Evolutionary conservation across 1,139 yeast species (phyloP), one percentile per base, ranked within the genome.

Genomic region (Insectozyma bohioensis): DNA sequence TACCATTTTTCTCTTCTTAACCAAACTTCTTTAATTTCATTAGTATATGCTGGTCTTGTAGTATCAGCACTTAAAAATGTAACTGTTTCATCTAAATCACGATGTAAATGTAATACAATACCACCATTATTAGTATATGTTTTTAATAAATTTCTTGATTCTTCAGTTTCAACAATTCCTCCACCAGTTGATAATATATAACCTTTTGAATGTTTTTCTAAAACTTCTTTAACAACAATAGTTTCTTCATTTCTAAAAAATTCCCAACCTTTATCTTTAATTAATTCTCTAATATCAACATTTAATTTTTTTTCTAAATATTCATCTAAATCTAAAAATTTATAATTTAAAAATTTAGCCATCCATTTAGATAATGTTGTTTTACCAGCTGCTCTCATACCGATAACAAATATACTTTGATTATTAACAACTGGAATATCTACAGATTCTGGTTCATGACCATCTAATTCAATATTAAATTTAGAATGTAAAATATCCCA

Each of bases 331-430:
- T 94, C 99, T 26, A 87, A 56, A 37, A 84, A 72, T 37, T 78
- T 70, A 64, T 85, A 81, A 9, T 88, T 92, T 38, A 87, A 64
- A 26, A 75, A 70, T 17, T 75, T 59, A 4, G 96, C 84, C 48
- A 86, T 78, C 84, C 95, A 84, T 45, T 75, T 72, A 21, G 96
- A 84, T 49, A 88, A 71, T 1, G 95, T 85, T 5, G 95, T 76
- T 59, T 94, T 94, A 14, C 99, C 99, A 20, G 97, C 95, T 20
- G 97, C 99, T 56, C 98, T 78, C 99, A 92, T 94, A 30, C 99
- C 99, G 54, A 94, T 85, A 23, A 92, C 75, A 33, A 92, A 74
- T 38, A 92, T 75, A 49, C 88, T 80, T 48, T 70, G 75, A 39
- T 68, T 59, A 42, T 72, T 71, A 5, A 46, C 37, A 31, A 39